These are phyloP conservation scores for Silybum marianum DNA, from an alignment of 129 eudicot species.

Conservation along the genomic window DNA sequence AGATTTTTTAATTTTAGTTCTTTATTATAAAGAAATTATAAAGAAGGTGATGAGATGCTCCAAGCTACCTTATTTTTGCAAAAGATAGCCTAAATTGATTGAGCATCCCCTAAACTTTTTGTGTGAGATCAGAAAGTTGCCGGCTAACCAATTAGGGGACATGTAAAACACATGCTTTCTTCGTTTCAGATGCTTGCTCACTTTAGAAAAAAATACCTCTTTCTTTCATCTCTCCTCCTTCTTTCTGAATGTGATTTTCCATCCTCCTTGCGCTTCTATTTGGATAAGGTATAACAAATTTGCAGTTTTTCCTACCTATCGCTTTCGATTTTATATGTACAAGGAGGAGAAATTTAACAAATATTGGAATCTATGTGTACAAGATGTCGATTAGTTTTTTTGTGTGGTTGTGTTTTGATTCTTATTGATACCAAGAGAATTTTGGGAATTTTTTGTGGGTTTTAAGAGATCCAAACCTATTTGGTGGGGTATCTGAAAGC, in stretches of 20 bases:
- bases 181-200: conserved; percentile 11
- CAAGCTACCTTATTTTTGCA: no score
- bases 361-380: conserved; percentile 13
- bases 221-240: conserved; percentile 10
- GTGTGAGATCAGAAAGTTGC: neutral
- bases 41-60: no score
- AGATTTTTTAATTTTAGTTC: no score
- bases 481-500: conserved; percentile 40
- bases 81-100: no score
- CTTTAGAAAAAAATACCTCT: neutral
- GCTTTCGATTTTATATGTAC: neutral
- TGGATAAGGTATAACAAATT: conserved; percentile 25
- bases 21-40: no score
- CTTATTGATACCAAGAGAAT: conserved; percentile 14
- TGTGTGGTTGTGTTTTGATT: conserved; percentile 37
- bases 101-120: neutral
- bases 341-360: neutral
- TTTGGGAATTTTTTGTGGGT: conserved; percentile 18
- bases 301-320: neutral
- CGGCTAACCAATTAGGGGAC: neutral
- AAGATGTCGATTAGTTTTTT: conserved; percentile 8
- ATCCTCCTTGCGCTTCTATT: neutral
- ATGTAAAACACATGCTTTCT: neutral
- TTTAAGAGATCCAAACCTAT: conserved; percentile 4
- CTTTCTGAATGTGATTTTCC: neutral